Evolutionary conservation across 768 basidiomycete species (phyloP), one percentile per base, ranked within the genome.

Genomic region (Leccinum subgranulosum): DNA sequence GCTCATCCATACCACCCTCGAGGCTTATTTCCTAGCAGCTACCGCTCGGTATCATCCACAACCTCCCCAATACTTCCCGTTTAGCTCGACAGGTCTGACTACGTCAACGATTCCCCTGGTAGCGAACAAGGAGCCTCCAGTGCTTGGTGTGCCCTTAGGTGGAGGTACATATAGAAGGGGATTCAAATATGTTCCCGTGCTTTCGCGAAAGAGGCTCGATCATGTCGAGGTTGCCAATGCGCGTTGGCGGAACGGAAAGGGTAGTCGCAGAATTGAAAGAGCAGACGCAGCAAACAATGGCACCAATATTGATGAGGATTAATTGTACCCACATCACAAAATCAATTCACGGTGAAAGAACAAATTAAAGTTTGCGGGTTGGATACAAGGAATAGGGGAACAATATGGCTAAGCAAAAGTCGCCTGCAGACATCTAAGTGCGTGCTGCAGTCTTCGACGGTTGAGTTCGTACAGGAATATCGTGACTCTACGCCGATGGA

Each of bases 241-340:
- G 65, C 80, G 88, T 54, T 98, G 90, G 89, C 78, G 86, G 59
- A 65, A 78, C 17, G 88, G 88, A 11, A 85, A 85, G 66, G 87
- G 84, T 1, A 73, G 76, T 47, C 76, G 81, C 59, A 76, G 72
- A 62, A 73, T 73, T 14, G 79, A 74, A 58, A 73, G 64, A 59
- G 69, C 66, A 60, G 69, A 64, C 19, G 58, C 41, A 3, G 33
- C 39, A 43, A 1, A 17, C 11, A 41, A 19, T 14, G 21, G 15
- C 23, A 54, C 52, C 7, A 49, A 9, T 29, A 34, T 33, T 5
- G 31, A 49, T 52, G 61, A 60, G 31, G 55, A 62, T 19, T 56
- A 66, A 41, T 45, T 19, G 14, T 21, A 12, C 9, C 3, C 53
- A 36, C 11, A 31, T 27, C 12, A 4, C n/a, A 2, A 27, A 49